A percentile compares a stretch with the other conserved stretches of the same genome.
These are phyloP conservation scores for Hexamita inflata DNA, from an alignment of 208 protist genomes.

Conservation along the genomic window DNA sequence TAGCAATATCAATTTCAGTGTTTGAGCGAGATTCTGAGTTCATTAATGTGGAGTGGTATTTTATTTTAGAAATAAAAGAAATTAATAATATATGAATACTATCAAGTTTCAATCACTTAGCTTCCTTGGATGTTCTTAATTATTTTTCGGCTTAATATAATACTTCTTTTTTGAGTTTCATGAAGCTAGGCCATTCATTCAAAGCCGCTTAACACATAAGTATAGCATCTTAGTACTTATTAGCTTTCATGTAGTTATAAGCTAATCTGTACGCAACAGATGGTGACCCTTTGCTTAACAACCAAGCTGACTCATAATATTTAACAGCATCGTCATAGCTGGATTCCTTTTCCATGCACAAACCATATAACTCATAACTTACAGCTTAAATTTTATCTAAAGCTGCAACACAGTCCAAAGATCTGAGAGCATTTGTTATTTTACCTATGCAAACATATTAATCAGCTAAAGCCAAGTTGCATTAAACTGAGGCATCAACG, in stretches of 20 bases:
- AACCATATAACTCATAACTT: slow-evolving; percentile 8
- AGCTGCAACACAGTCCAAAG: background rate
- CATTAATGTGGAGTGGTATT: no score
- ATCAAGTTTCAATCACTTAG: no score
- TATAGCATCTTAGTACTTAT: background rate
- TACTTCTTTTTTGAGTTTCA: background rate
- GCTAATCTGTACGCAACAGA: slow-evolving; percentile 10
- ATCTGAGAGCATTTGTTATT: slow-evolving; percentile 17
- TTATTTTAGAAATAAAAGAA: no score
- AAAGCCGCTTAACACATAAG: slow-evolving; percentile 8
- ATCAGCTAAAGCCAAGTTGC: slow-evolving; percentile 20
- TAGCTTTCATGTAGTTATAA: slow-evolving; percentile 25
- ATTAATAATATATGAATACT: no score
- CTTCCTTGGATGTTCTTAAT: no score
- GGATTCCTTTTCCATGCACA: slow-evolving; percentile 4
- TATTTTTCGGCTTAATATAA: background rate
- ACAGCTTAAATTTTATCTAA: background rate
- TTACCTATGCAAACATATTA: slow-evolving; percentile 16
- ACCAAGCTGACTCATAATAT: slow-evolving; percentile 22
- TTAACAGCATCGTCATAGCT: background rate
- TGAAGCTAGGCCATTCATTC: background rate
- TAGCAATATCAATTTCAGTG: no score
- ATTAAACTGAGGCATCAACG: slow-evolving; percentile 11
- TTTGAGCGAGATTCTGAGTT: no score
- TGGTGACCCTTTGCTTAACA: background rate